Conservation (phyloP, 2,329 filamentous ascomycete genomes). For the Acrocalymma vagum region DNA sequence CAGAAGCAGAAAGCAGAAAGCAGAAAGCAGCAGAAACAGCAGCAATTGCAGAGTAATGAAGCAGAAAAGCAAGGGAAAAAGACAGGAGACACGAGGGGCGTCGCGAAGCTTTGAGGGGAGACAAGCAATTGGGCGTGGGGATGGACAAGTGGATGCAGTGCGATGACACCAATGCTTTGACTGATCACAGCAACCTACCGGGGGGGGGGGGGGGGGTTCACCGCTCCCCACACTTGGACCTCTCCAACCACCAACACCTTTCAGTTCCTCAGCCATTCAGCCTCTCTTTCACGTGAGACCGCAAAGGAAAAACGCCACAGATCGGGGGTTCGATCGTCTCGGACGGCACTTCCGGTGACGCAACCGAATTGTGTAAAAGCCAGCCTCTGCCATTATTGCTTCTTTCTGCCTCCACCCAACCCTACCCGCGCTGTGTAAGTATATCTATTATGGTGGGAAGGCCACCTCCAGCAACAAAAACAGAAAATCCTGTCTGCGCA, state of each 20-base stretch:
- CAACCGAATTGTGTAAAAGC: slow-evolving; percentile 21
- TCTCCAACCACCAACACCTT: too few relatives aligned
- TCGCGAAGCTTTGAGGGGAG: too few relatives aligned
- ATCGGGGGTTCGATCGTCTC: slow-evolving; percentile 1
- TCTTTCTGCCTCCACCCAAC: too few relatives aligned
- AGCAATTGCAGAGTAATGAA: not conserved
- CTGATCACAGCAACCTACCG: too few relatives aligned
- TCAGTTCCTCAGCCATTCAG: too few relatives aligned
- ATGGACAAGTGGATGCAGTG: slow-evolving; percentile 9
- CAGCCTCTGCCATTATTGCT: not conserved
- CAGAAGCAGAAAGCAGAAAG: slow-evolving; percentile 3
- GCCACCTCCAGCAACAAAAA: too few relatives aligned
- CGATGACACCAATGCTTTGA: slow-evolving; percentile 27
- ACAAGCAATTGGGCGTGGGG: slow-evolving; percentile 12
- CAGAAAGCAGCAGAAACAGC: not conserved
- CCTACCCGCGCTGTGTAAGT: not conserved
- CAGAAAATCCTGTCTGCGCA: too few relatives aligned
- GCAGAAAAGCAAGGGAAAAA: too few relatives aligned
- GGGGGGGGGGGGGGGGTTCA: too few relatives aligned
- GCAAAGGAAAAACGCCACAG: slow-evolving; percentile 24
- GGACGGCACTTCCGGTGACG: slow-evolving; percentile 25
- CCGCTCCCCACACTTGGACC: slow-evolving; percentile 40
- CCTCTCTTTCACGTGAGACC: slow-evolving; percentile 39
- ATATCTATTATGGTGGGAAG: not conserved
- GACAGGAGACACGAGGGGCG: too few relatives aligned